A percentile compares a stretch with the other conserved stretches of the same genome.
phyloP scores from a whole-genome alignment of 345 rosid genomes.

The Microcos paniculata region DNA sequence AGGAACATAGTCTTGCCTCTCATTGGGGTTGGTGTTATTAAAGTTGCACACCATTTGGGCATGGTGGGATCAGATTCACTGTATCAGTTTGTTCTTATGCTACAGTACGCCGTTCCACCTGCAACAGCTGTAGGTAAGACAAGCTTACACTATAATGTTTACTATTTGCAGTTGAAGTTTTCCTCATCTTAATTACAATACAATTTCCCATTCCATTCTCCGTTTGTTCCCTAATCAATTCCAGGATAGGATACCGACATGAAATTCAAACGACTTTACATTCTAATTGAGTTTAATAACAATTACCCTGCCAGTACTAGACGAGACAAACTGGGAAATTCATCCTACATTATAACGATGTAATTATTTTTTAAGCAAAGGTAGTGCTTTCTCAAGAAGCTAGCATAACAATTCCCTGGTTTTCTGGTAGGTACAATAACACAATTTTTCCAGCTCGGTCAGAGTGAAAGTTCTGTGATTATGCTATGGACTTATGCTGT shows the following conservation, averaged over 20 bases:
- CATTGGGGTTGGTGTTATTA: constrained; percentile 32
- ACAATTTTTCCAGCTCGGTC: constrained; percentile 59
- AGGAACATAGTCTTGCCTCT: constrained; percentile 40
- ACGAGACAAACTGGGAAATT: neutral
- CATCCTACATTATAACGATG: no score
- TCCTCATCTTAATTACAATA: neutral
- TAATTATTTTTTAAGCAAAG: neutral
- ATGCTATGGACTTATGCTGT: constrained; percentile 60
- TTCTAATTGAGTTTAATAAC: no score
- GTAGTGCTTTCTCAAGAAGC: neutral
- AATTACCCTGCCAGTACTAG: no score
- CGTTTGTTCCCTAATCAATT: no score
- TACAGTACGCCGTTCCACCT: constrained; percentile 54
- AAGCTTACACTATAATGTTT: neutral
- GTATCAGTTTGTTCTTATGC: constrained; percentile 50
- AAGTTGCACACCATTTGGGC: constrained; percentile 35
- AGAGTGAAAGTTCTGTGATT: constrained; percentile 62
- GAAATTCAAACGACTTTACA: neutral
- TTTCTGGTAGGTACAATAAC: constrained; percentile 53
- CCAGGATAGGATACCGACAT: no score
- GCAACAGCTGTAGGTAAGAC: constrained; percentile 48
- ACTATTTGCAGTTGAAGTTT: neutral
- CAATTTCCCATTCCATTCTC: no score
- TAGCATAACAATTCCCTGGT: neutral
- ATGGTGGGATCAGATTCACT: constrained; percentile 36